These are phyloP conservation scores for Crithidia mellificae DNA, from an alignment of 208 protist genomes.

Conservation along the genomic window DNA sequence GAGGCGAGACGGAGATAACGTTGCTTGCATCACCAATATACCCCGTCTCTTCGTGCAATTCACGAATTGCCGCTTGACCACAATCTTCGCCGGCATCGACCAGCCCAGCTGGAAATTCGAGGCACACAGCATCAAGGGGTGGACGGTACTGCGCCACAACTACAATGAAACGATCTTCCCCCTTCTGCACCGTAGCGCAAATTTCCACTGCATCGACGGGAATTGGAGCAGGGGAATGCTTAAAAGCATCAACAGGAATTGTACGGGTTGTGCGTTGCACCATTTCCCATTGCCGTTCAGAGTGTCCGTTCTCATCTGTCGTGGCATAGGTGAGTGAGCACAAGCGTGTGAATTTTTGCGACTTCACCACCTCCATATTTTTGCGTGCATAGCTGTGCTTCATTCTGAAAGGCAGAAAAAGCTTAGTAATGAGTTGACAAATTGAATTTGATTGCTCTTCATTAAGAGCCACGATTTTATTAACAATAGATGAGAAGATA, in stretches of 20 bases:
- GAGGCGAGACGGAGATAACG: constrained; percentile 45
- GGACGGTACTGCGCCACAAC: constrained; percentile 85
- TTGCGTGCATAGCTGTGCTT: constrained; percentile 43
- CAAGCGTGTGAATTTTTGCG: constrained; percentile 36
- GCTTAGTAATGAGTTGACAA: too few species aligned
- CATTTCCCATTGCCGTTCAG: constrained; percentile 61
- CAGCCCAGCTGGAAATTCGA: constrained; percentile 87
- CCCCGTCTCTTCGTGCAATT: constrained; percentile 85
- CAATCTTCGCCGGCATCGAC: constrained; percentile 66
- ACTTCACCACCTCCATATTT: constrained; percentile 30
- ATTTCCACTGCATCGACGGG: constrained; percentile 74
- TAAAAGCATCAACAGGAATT: constrained; percentile 34
- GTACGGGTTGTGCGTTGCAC: constrained; percentile 57
- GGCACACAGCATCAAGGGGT: constrained; percentile 57
- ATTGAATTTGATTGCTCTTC: too few species aligned
- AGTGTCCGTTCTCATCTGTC: constrained; percentile 13
- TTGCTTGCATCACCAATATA: constrained; percentile 49
- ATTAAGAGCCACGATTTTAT: too few species aligned
- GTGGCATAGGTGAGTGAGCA: constrained; percentile 35
- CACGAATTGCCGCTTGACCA: constrained; percentile 62
- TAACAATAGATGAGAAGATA: too few species aligned
- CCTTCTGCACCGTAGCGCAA: constrained; percentile 50
- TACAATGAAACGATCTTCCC: constrained; percentile 49
- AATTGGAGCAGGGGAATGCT: constrained; percentile 40
- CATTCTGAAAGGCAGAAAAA: constrained; percentile 17